Evolutionary conservation across 805 yeast genomes (phyloP).

Genomic region (Brettanomyces sp.): DNA sequence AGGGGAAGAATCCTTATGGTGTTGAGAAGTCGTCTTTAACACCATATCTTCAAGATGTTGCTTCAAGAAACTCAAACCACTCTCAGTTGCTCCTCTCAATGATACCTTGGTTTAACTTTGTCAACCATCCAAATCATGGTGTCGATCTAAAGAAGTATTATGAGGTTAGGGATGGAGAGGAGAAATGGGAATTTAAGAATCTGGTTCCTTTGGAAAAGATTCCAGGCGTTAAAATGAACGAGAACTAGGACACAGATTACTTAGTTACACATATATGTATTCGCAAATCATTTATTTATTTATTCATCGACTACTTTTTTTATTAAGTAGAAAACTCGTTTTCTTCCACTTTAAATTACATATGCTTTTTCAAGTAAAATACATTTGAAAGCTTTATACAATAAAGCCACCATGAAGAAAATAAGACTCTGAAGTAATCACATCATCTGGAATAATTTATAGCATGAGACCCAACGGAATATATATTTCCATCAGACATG

Average conservation of each 20-base stretch:
- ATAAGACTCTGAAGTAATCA: too few species aligned
- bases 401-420: too few species aligned
- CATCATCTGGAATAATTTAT: too few species aligned
- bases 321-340: too few species aligned
- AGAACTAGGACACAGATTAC: background rate
- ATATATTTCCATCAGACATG: too few species aligned
- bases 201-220: constrained; percentile 45
- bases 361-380: too few species aligned
- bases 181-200: constrained; percentile 38
- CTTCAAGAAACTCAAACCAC: constrained; percentile 70
- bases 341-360: too few species aligned
- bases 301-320: too few species aligned
- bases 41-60: constrained; percentile 62
- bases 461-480: too few species aligned
- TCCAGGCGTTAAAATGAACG: constrained; percentile 15
- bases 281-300: too few species aligned
- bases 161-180: constrained; percentile 50
- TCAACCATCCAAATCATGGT: constrained; percentile 75
- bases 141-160: constrained; percentile 55
- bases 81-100: constrained; percentile 51
- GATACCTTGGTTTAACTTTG: constrained; percentile 78
- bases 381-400: too few species aligned
- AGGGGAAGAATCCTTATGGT: constrained; percentile 62
- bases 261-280: background rate
- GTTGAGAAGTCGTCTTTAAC: constrained; percentile 42